Conservation (phyloP, 805 yeast genomes). For the Saccharomycopsis sp. region DNA sequence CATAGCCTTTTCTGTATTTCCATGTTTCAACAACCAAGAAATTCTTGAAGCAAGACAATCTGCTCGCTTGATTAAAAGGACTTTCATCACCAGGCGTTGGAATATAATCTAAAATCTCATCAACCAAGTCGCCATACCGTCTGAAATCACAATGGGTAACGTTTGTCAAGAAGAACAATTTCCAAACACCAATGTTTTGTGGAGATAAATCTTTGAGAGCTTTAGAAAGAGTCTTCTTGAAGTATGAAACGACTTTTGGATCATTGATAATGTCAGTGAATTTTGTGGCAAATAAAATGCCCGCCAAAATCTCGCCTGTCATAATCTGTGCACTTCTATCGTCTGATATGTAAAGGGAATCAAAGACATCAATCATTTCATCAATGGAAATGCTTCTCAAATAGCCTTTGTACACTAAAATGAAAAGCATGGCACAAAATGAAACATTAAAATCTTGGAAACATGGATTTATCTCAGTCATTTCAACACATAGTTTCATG, state of each 20-base stretch:
- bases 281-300: slow-evolving; percentile 44
- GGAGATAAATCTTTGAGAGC: slow-evolving; percentile 61
- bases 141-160: slow-evolving; percentile 60
- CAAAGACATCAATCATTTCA: slow-evolving; percentile 45
- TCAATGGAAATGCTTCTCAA: slow-evolving; percentile 35
- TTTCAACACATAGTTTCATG: slow-evolving; percentile 45
- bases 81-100: slow-evolving; percentile 45
- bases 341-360: slow-evolving; percentile 44
- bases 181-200: slow-evolving; percentile 69
- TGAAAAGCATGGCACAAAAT: slow-evolving; percentile 42
- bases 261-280: slow-evolving; percentile 26
- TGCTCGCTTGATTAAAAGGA: slow-evolving; percentile 56
- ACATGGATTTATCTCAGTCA: slow-evolving; percentile 59
- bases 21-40: slow-evolving; percentile 43
- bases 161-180: slow-evolving; percentile 63
- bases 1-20: slow-evolving; percentile 44
- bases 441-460: slow-evolving; percentile 60
- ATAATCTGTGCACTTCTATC: slow-evolving; percentile 75
- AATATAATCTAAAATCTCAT: slow-evolving; percentile 25
- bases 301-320: slow-evolving; percentile 60
- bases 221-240: slow-evolving; percentile 31
- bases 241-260: slow-evolving; percentile 23
- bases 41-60: slow-evolving; percentile 47
- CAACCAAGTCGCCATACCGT: slow-evolving; percentile 44
- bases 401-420: slow-evolving; percentile 38